These are phyloP conservation scores for Xanthoparmelia taractica DNA, from an alignment of 495 filamentous ascomycete genomes.

Conservation along the genomic window DNA sequence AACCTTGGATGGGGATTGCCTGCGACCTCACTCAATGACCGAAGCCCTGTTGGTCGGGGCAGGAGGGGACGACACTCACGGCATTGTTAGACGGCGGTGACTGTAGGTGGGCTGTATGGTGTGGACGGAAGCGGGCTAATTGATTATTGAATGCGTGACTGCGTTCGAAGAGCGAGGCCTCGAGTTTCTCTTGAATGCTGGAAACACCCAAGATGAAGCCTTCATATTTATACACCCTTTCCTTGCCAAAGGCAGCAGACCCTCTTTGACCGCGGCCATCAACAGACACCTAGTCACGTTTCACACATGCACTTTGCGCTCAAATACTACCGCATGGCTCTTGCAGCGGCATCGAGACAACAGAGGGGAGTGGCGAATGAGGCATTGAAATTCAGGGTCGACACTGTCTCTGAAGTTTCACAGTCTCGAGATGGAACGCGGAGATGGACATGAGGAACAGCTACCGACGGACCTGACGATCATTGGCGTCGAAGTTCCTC, in stretches of 20 bases:
- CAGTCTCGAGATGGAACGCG: background rate
- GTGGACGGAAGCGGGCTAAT: background rate
- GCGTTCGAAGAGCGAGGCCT: background rate
- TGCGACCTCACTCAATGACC: background rate
- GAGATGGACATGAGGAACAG: background rate
- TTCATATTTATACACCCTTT: background rate
- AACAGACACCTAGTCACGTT: background rate
- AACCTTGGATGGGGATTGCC: background rate
- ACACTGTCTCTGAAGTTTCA: background rate
- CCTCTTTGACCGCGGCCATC: background rate
- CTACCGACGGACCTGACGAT: background rate
- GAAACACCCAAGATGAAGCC: background rate
- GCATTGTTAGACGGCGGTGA: background rate
- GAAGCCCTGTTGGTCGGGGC: background rate
- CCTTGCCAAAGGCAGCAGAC: background rate
- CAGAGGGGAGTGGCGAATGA: background rate
- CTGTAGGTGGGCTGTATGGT: background rate
- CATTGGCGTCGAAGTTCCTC: background rate
- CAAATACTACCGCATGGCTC: slow-evolving; percentile 1
- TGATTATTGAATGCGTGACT: background rate
- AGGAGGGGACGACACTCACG: background rate
- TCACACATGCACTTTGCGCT: background rate
- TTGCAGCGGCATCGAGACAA: background rate
- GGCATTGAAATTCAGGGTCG: background rate
- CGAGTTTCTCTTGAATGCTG: background rate